Evolutionary conservation across 495 filamentous ascomycete species (phyloP).

Genomic region (Beverwykella pulmonaria): DNA sequence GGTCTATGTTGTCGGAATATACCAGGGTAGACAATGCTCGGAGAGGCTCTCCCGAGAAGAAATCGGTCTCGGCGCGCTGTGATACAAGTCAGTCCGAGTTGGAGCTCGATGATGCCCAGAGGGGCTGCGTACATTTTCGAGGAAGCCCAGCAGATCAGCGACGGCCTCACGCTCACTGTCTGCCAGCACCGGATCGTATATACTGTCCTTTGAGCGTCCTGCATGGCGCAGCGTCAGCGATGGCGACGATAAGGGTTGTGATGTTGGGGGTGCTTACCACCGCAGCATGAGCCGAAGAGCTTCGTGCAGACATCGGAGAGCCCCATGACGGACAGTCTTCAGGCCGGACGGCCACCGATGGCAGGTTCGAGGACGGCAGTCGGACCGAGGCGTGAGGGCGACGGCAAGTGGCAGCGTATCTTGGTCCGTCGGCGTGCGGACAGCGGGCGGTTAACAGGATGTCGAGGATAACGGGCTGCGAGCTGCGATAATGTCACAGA

Average conservation of each 20-base stretch:
- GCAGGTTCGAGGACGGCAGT: slow-evolving; percentile 5
- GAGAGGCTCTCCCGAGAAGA: slow-evolving; percentile 97
- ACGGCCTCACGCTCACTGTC: slow-evolving; percentile 98
- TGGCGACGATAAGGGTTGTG: not conserved
- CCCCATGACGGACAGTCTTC: slow-evolving; percentile 37
- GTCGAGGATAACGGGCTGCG: not conserved
- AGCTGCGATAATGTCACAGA: not conserved
- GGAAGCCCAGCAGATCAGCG: slow-evolving; percentile 88
- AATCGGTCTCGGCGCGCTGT: slow-evolving; percentile 92
- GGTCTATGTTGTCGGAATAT: slow-evolving; percentile 97
- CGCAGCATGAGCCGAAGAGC: slow-evolving; percentile 40
- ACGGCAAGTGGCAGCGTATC: not conserved
- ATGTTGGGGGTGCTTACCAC: slow-evolving; percentile 26
- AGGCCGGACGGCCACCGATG: slow-evolving; percentile 32
- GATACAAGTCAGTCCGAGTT: slow-evolving; percentile 26
- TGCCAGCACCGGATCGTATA: slow-evolving; percentile 92
- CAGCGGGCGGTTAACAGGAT: slow-evolving; percentile 2
- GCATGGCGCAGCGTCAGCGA: slow-evolving; percentile 14
- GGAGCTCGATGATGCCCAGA: not conserved
- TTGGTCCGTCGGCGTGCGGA: not conserved
- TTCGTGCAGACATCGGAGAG: slow-evolving; percentile 35
- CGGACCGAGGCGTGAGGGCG: not conserved
- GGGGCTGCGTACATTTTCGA: slow-evolving; percentile 77
- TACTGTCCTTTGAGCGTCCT: slow-evolving; percentile 88
- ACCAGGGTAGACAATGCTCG: slow-evolving; percentile 92